phyloP scores from a whole-genome alignment of 495 filamentous ascomycete genomes.

The Aspergillus sparsus region DNA sequence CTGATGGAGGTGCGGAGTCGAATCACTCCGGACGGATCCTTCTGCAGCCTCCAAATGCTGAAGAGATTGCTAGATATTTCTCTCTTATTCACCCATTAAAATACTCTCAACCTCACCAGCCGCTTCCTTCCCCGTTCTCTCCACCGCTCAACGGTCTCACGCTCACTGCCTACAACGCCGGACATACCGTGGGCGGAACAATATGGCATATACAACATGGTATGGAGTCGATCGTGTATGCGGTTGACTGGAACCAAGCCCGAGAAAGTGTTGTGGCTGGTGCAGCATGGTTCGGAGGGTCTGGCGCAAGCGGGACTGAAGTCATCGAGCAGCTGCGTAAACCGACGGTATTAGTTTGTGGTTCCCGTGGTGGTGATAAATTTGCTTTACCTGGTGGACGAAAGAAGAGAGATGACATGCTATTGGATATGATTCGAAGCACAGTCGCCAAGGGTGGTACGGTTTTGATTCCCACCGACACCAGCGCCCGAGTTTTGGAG shows the following conservation, averaged over 20 bases:
- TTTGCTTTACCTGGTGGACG: slow-evolving; percentile 67
- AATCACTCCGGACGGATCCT: slow-evolving; percentile 56
- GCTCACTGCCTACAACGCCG: slow-evolving; percentile 94
- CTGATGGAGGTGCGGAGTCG: slow-evolving; percentile 27
- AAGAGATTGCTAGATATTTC: slow-evolving; percentile 92
- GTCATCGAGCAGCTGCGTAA: slow-evolving; percentile 91
- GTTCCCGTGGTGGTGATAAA: slow-evolving; percentile 76
- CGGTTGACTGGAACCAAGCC: slow-evolving; percentile 95
- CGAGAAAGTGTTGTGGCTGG: slow-evolving; percentile 91
- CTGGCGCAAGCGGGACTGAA: slow-evolving; percentile 78
- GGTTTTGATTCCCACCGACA: slow-evolving; percentile 94
- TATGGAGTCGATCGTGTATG: slow-evolving; percentile 95
- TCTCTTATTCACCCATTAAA: slow-evolving; percentile 90
- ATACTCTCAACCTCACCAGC: slow-evolving; percentile 94
- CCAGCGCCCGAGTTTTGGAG: slow-evolving; percentile 90
- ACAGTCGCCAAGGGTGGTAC: slow-evolving; percentile 80
- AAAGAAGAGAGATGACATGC: slow-evolving; percentile 78
- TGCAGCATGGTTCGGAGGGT: slow-evolving; percentile 87
- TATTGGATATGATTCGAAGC: slow-evolving; percentile 77
- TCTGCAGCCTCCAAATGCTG: slow-evolving; percentile 74
- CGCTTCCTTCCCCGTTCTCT: slow-evolving; percentile 79
- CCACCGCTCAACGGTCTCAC: slow-evolving; percentile 89
- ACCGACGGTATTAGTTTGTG: slow-evolving; percentile 90
- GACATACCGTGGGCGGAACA: slow-evolving; percentile 92
- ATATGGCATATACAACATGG: slow-evolving; percentile 99